Evolutionary conservation across 257 asterid genomes (phyloP).

Genomic region (Euphrasia confusa): DNA sequence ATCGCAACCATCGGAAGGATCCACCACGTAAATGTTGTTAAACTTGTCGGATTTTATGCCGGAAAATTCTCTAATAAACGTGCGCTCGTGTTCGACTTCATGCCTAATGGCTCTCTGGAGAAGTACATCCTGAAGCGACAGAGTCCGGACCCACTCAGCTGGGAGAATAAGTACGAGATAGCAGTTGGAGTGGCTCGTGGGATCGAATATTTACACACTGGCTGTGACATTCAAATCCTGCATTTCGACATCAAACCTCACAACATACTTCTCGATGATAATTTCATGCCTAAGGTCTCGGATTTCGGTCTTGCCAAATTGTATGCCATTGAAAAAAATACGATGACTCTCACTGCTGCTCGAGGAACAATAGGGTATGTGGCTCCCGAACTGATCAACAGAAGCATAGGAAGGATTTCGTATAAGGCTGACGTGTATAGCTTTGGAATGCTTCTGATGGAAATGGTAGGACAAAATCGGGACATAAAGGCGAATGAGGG

Average conservation of each 20-base stretch:
- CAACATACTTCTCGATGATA: slow-evolving; percentile 3
- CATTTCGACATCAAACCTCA: slow-evolving; percentile 31
- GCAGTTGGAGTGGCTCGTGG: slow-evolving; percentile 33
- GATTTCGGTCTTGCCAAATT: slow-evolving; percentile 31
- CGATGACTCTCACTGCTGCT: slow-evolving; percentile 26
- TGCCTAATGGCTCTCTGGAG: slow-evolving; percentile 20
- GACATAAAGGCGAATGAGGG: not conserved
- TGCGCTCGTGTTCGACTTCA: slow-evolving; percentile 21
- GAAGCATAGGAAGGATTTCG: slow-evolving; percentile 21
- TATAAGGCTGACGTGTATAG: not conserved
- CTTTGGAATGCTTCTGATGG: slow-evolving; percentile 14
- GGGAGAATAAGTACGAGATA: slow-evolving; percentile 28
- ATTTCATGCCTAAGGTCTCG: slow-evolving; percentile 27
- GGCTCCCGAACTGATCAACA: slow-evolving; percentile 30
- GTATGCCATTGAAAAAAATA: slow-evolving; percentile 14
- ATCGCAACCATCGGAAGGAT: slow-evolving; percentile 27
- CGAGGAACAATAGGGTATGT: slow-evolving; percentile 33
- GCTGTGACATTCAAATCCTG: slow-evolving; percentile 27
- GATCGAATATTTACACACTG: slow-evolving; percentile 28
- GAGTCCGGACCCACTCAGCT: slow-evolving; percentile 18
- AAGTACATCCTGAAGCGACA: slow-evolving; percentile 3
- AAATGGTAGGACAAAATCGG: slow-evolving; percentile 2
- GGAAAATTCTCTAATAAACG: slow-evolving; percentile 7
- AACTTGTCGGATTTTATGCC: slow-evolving; percentile 22
- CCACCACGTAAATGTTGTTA: slow-evolving; percentile 23